Evolutionary conservation across 805 yeast species (phyloP), one percentile per base, ranked within the genome.

Genomic region (Yarrowia phangngaensis): DNA sequence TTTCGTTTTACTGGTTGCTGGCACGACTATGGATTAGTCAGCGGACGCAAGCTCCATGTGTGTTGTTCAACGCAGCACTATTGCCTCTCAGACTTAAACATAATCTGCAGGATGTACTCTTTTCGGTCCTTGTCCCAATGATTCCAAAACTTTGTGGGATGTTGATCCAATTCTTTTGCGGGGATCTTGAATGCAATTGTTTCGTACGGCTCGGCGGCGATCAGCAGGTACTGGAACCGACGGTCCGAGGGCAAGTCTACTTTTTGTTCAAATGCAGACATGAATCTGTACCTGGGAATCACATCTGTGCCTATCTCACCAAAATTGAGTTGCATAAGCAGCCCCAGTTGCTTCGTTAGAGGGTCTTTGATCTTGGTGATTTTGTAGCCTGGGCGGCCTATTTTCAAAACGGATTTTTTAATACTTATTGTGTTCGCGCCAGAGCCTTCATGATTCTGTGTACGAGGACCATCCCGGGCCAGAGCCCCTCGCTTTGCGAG

Each of bases 181-280:
- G 95, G 95, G 9, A 92, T 70, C 52, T 85, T 80, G 51, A 90
- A 69, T 1, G 82, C 84, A 8, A 87, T 70, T 52, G 81, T 86
- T 53, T 87, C 90, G 63, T 86, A 92, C 1, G 97, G 97, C 61
- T 87, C 95, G 3, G 82, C 92, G n/a, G 88, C 80, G 0, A 89
- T 66, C 8, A 89, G 79, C 54, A 92, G 58, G 61, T 80, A 89
- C 64, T 84, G 94, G 64, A 61, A 78, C 8, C 70, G 67, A 29
- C 68, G 64, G 43, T 70, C 67, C 1, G 58, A 58, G 19, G 71
- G 69, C 23, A 73, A 68, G 45, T 76, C 77, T 4, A 70, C 66
- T 6, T 68, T 62, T 47, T 80, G 79, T 57, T 92, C 97, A 58
- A 75, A 80, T 22, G 81, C 76, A 29, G 86, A 78, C 84, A 89